phyloP scores from a whole-genome alignment of 805 yeast genomes.

The Candida pseudoglaebosa region DNA sequence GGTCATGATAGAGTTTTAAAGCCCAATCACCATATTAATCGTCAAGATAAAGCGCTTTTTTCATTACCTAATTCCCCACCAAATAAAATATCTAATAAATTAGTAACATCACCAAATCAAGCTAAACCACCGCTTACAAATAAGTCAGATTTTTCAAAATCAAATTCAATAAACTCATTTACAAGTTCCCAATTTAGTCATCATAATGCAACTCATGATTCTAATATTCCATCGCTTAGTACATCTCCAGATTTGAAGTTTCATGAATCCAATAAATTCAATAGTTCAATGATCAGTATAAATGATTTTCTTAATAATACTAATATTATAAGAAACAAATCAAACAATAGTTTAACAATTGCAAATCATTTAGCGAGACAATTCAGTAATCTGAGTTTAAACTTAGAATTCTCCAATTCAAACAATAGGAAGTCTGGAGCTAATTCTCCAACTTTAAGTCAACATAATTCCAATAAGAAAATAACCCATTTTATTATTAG shows the following conservation, averaged over 20 bases:
- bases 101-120: background rate
- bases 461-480: constrained; percentile 3
- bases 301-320: too few relatives aligned
- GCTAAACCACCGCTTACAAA: too few relatives aligned
- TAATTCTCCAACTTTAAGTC: constrained; percentile 36
- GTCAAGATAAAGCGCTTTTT: background rate
- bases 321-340: constrained; percentile 13
- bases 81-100: background rate
- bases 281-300: too few relatives aligned
- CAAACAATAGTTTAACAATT: constrained; percentile 19
- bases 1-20: background rate
- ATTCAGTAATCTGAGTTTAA: constrained; percentile 28
- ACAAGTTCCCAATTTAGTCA: background rate
- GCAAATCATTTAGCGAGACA: constrained; percentile 15
- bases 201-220: constrained; percentile 48
- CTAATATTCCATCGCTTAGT: constrained; percentile 25
- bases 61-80: background rate
- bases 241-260: constrained; percentile 29
- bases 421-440: constrained; percentile 36
- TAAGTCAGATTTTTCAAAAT: background rate
- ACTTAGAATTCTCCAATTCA: constrained; percentile 31
- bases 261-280: too few relatives aligned
- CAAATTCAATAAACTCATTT: background rate
- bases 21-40: background rate
- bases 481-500: constrained; percentile 23